Base-by-base conservation (phyloP, 2,329 filamentous ascomycete genomes). In the Fusarium verrucosum region DNA sequence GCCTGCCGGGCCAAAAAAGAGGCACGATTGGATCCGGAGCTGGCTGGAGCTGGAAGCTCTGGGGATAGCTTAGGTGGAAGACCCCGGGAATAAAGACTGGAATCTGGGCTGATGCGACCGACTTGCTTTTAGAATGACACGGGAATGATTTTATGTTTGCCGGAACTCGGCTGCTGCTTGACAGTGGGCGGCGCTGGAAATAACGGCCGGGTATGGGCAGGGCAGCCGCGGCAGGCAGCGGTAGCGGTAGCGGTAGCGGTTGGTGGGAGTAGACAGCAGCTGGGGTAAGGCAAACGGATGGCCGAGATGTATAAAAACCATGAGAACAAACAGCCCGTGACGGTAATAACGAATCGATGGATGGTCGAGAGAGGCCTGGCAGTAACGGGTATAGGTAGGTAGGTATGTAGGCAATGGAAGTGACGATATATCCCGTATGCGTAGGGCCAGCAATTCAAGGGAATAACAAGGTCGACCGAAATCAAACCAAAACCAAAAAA, bases 131-230 rank as follows among this genome's bases (percentile, higher is more conserved):
- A 57, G 43, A 47, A 25, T 35, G 49, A 49, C 46, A 26, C 44
- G 49, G 53, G 44, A 42, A 41, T 49, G 50, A 44, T 50, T 46
- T 56, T 67, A 50, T 59, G 47, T 57, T n/a, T 20, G 50, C 57
- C 56, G 61, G 65, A 50, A 58, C 49, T 66, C 66, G 66, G 66
- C 62, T 70, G 69, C n/a, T n/a, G n/a, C n/a, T 65, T 55, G 58
- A n/a, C 38, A 40, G 56, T 59, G 55, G 54, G 54, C 66, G 54
- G 45, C 66, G 68, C 71, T 74, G 74, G 74, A 58, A 75, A 74
- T 74, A 74, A 74, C 45, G 49, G 43, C 52, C 61, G 62, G 68
- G 59, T 59, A 62, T 62, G 52, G 51, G 59, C 54, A 61, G 52
- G 51, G 59, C 54, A 61, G 49, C 41, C 56, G 58, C 56, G 60